Base-by-base conservation (phyloP, 2,329 filamentous ascomycete genomes). In the Alternaria conjuncta region DNA sequence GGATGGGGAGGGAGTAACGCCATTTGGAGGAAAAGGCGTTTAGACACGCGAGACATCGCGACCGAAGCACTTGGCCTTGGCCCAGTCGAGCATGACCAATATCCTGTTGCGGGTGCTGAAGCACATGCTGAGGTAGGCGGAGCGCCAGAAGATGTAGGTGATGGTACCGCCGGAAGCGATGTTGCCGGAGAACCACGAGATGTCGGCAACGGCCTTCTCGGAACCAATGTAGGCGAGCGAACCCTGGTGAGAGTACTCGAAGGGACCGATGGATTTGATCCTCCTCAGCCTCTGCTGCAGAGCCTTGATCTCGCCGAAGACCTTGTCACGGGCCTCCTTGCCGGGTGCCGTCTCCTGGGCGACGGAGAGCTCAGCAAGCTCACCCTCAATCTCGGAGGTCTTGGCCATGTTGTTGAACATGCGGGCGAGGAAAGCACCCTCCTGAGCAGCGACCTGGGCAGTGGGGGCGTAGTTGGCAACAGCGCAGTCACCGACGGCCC, bases 371-470 rank as follows among this genome's bases (percentile, higher is more conserved):
- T 89, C 84, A 66, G 87, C 85, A 61, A 99, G 88, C 77, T 94
- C 88, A 36, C 81, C 73, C 85, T 98, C 94, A 68, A 97, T 89
- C 55, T 86, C 84, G 76, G 97, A 91, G 3, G 93, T 96, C 88
- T 94, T 96, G 80, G 94, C 96, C 93, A 98, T 97, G 82, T 96
- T 96, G 87, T 99, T 99, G 87, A 99, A 97, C 65, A 99, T 89
- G 68, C 93, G 90, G 44, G 94, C 96, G 41, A 99, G 88, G 89
- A 98, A 99, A 77, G 89, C 90, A 78, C 96, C 96, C 84, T 99
- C 96, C 84, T 99, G 96, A 10, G 92, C 89, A 61, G 96, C 96
- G 50, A 99, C 96, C 86, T 99, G 96, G 28, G 96, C 96, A 9
- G 96, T 99, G 36, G 96, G 96, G 28, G 96, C 96, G 80, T 99